phyloP scores from a whole-genome alignment of 1,139 yeast species.

The Scheffersomyces stambukii region DNA sequence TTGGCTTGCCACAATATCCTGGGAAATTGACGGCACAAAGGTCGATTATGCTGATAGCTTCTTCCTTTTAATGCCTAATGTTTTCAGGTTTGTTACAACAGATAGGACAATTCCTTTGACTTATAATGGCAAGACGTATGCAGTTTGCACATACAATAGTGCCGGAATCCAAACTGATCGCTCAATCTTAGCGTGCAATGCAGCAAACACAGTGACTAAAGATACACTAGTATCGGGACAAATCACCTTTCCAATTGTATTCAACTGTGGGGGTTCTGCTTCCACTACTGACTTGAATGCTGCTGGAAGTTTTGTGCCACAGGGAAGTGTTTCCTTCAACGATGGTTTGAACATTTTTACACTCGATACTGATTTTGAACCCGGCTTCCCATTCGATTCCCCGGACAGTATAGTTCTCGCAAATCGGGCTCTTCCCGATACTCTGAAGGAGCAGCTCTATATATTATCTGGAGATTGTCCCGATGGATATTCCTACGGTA shows the following conservation, averaged over 20 bases:
- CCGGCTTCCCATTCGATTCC: conserved; percentile 5
- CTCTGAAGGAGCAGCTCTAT: conserved; percentile 13
- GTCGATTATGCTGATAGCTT: conserved; percentile 28
- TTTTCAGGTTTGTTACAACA: conserved; percentile 23
- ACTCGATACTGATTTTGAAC: conserved; percentile 13
- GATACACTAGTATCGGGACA: conserved; percentile 18
- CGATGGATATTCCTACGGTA: conserved; percentile 21
- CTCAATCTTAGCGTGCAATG: conserved; percentile 24
- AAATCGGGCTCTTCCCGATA: conserved; percentile 14
- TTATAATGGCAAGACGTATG: conserved; percentile 17
- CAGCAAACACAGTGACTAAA: conserved; percentile 11
- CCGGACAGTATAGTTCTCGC: conserved; percentile 5
- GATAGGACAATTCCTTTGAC: conserved; percentile 13
- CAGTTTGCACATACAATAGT: conserved; percentile 20
- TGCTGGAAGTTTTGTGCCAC: conserved; percentile 16
- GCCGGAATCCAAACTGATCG: conserved; percentile 21
- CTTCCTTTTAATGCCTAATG: conserved; percentile 26
- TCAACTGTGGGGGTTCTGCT: conserved; percentile 23
- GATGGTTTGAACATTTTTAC: conserved; percentile 24
- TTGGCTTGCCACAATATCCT: conserved; percentile 24
- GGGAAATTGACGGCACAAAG: conserved; percentile 19
- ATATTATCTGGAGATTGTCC: conserved; percentile 21
- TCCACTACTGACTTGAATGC: conserved; percentile 15
- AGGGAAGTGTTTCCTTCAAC: conserved; percentile 21
- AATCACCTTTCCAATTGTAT: conserved; percentile 22